Percentiles rank a stretch among this genome's conserved stretches.
phyloP scores from a whole-genome alignment of 768 basidiomycete genomes.

The Kwoniella pini region DNA sequence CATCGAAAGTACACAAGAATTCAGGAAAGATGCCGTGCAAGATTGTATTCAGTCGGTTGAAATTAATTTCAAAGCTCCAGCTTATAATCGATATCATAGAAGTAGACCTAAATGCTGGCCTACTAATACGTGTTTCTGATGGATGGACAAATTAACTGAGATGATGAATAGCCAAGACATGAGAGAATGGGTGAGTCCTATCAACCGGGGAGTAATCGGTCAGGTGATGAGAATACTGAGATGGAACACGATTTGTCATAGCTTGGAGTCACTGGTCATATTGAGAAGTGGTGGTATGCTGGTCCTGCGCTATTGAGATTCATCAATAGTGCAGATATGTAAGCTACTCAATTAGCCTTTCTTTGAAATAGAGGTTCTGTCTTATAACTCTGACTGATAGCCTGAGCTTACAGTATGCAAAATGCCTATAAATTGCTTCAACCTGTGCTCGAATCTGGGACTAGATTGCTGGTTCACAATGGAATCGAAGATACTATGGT shows the following conservation, averaged over 20 bases:
- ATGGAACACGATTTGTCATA: background rate
- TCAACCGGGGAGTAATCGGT: too few relatives aligned
- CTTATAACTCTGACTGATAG: too few relatives aligned
- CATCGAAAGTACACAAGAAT: conserved; percentile 1
- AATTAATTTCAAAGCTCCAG: background rate
- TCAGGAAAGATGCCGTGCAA: conserved; percentile 1
- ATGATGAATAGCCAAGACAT: conserved; percentile 7
- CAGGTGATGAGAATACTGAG: too few relatives aligned
- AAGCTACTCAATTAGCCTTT: background rate
- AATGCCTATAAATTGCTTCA: conserved; percentile 11
- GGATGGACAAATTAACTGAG: conserved; percentile 1
- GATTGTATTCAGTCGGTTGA: background rate
- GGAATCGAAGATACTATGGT: conserved; percentile 11
- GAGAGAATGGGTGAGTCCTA: conserved; percentile 8
- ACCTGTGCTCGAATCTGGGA: conserved; percentile 12
- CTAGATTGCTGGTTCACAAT: conserved; percentile 9
- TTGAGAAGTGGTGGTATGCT: conserved; percentile 10
- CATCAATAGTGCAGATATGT: conserved; percentile 3
- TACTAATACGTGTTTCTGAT: conserved; percentile 9
- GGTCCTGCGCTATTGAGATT: conserved; percentile 4
- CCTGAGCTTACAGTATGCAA: conserved; percentile 4
- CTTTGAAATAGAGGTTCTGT: background rate
- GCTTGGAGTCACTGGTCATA: conserved; percentile 5
- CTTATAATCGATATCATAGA: conserved; percentile 8
- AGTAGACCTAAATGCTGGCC: background rate